Base-by-base conservation (phyloP, 2,329 filamentous ascomycete species). In the Ophiosphaerella herpotricha region DNA sequence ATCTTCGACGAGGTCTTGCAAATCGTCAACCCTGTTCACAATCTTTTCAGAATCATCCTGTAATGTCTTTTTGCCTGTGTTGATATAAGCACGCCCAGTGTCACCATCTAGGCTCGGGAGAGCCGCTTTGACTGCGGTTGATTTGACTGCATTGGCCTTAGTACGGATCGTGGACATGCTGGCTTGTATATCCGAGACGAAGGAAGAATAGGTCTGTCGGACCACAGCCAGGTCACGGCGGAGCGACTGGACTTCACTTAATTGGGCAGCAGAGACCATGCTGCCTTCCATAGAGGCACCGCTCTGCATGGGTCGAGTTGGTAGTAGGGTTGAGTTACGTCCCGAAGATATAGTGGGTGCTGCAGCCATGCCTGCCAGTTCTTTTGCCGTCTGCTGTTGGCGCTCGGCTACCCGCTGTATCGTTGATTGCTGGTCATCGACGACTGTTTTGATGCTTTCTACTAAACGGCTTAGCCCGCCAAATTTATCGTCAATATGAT, bases 1-100 rank as follows among this genome's bases (percentile, higher is more conserved):
- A 70, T 99, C 94, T 74, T 99, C 94, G 16, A 99, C 90, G 46
- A 94, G 80, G 72, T 99, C 94, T 75, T 97, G 94, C n/a, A 99
- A 82, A 67, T 97, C 93, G 69, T 99, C 94, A 9, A 99, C 94
- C 67, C 91, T 88, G 61, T 85, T 88, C 59, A 99, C 92, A 48
- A 99, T 86, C 55, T 86, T 87, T 72, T 97, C 93, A 0, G 91
- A 96, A 70, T 97, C 93, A 23, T 87, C 81, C 43, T 88, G 89
- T 52, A 99, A 84, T 51, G 87, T 84, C 75, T 96, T 96, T 72
- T 96, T 95, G 41, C 93, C 93, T 32, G 81, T 83, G 59, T 89
- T 87, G 59, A 99, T 90, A 66, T 97, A 94, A 7, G 85, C 81
- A 58, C 92, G 89, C 31, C 93, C 93, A n/a, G 85, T 85, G 58